Evolutionary conservation across 2,329 filamentous ascomycete species (phyloP).

Genomic region (Thyridium curvatum): DNA sequence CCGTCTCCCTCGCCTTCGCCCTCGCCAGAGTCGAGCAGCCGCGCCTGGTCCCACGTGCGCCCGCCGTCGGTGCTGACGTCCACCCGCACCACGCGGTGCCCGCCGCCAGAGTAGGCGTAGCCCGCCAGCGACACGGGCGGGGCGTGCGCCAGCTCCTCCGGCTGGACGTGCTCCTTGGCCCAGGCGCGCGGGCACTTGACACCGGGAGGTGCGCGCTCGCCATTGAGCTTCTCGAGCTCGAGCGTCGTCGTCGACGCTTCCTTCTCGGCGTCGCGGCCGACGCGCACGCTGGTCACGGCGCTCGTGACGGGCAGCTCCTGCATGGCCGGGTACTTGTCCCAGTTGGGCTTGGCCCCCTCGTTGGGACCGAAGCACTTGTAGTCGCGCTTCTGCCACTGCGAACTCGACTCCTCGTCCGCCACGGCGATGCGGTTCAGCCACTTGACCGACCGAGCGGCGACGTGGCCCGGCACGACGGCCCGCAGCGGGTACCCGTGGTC

Average conservation of each 20-base stretch:
- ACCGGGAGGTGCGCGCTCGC: conserved; percentile 7
- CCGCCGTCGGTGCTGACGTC: conserved; percentile 61
- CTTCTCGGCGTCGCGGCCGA: conserved; percentile 12
- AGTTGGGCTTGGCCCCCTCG: conserved; percentile 49
- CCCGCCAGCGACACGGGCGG: conserved; percentile 43
- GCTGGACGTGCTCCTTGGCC: conserved; percentile 5
- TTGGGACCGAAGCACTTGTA: conserved; percentile 66
- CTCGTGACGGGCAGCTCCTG: conserved; percentile 66
- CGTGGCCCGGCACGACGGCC: conserved; percentile 57
- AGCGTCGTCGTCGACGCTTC: not conserved
- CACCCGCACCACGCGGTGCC: conserved; percentile 59
- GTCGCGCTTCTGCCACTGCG: conserved; percentile 60
- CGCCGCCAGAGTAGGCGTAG: conserved; percentile 64
- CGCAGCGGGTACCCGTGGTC: conserved; percentile 63
- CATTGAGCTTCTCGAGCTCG: not conserved
- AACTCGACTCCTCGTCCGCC: conserved; percentile 59
- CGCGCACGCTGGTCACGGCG: conserved; percentile 50
- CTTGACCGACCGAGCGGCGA: conserved; percentile 63
- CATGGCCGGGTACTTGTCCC: conserved; percentile 56
- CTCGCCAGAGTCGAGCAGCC: conserved; percentile 35
- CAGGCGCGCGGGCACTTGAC: conserved; percentile 9
- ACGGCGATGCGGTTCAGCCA: conserved; percentile 61
- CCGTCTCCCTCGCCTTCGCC: conserved; percentile 11
- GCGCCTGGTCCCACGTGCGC: conserved; percentile 57
- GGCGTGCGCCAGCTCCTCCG: not conserved